Base-by-base conservation (phyloP, 768 basidiomycete genomes). In the Suillus subluteus region DNA sequence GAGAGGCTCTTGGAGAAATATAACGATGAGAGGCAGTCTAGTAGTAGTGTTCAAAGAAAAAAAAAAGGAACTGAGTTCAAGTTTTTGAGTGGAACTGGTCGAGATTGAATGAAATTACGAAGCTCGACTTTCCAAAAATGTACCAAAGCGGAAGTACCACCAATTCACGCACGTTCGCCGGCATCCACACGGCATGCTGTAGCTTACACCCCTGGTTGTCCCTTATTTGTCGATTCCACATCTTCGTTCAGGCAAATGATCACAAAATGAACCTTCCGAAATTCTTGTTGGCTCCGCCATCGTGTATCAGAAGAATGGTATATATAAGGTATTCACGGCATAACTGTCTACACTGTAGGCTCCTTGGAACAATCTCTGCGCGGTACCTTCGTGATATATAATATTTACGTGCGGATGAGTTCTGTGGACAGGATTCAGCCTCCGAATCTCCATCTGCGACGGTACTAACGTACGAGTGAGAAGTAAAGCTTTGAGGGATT, bases 131-230 rank as follows among this genome's bases (percentile, higher is more conserved):
- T 62, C 58, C 58, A 66, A 52, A 56, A 67, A 71, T 69, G 69
- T 70, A 70, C 69, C 61, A 71, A 70, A 63, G 40, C 67, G 73
- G 75, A 71, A 69, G 65, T 70, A 68, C 71, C 71, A 68, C 69
- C 63, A 55, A 43, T 58, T 64, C 64, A 76, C 80, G 79, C 79
- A 80, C 79, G 79, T 80, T 80, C 79, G 78, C 71, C 77, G 70
- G 78, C 72, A 74, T 64, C 26, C n/a, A n/a, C 69, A 43, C 76
- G 63, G 68, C 76, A 74, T 35, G 46, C 64, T 35, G 65, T 65
- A 59, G 50, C 63, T 58, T 50, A 54, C 32, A 61, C 66, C 66
- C 69, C 70, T 70, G 44, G 70, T 62, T 40, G 23, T 40, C 56
- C 40, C 26, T 61, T 21, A 61, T 40, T 43, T n/a, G 16, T 41